phyloP scores from a whole-genome alignment of 2,329 filamentous ascomycete species.

The Fusarium vanettenii region DNA sequence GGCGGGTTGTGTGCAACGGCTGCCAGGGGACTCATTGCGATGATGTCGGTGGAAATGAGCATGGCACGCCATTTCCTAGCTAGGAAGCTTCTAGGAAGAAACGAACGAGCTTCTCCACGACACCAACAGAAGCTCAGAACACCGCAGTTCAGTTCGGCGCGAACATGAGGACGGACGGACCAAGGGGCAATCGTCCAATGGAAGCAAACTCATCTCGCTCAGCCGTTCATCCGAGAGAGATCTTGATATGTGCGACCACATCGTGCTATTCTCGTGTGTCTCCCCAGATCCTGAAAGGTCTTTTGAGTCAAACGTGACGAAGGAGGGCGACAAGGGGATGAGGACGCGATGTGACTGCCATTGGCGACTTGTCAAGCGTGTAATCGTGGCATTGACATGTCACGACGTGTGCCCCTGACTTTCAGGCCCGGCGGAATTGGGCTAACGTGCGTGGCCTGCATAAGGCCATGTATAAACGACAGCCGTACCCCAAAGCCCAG shows the following conservation, averaged over 20 bases:
- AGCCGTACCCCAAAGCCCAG: constrained; percentile 16
- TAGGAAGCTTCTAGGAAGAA: constrained; percentile 35
- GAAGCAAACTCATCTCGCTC: constrained; percentile 7
- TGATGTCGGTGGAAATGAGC: constrained; percentile 46
- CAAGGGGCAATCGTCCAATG: constrained; percentile 12
- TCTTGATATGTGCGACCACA: constrained; percentile 10
- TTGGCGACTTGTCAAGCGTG: constrained; percentile 11
- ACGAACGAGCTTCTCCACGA: constrained; percentile 31
- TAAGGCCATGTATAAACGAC: constrained; percentile 19
- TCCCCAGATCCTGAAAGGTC: background rate
- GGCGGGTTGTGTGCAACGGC: background rate
- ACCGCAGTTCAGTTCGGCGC: background rate
- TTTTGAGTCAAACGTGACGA: background rate
- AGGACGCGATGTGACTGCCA: background rate
- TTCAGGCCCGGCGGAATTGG: constrained; percentile 9
- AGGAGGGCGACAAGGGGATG: background rate
- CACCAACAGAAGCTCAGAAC: constrained; percentile 6
- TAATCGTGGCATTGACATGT: constrained; percentile 5
- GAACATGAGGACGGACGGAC: constrained; percentile 2
- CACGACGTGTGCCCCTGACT: constrained; percentile 22
- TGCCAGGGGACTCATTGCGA: constrained; percentile 4
- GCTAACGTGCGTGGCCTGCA: constrained; percentile 29
- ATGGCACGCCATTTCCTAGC: constrained; percentile 20
- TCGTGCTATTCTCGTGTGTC: background rate
- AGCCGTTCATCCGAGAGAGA: constrained; percentile 24